Evolutionary conservation across 441 rosid species (phyloP), one percentile per base, ranked within the genome.

Genomic region (Bruguiera hainesii): DNA sequence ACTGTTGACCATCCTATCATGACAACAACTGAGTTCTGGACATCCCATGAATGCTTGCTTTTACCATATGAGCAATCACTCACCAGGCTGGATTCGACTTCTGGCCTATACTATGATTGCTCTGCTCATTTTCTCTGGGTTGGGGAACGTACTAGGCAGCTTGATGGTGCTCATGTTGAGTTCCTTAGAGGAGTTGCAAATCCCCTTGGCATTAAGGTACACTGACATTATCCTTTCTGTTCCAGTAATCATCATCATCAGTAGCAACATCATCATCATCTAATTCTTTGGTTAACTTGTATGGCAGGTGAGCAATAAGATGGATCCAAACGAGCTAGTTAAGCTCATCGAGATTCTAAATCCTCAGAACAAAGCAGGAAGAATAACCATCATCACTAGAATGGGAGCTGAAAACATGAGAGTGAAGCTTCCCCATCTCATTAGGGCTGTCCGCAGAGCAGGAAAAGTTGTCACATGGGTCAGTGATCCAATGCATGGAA

Each of bases 341-440:
- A 93, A 88, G 83, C 89, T 93, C 71, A 85, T 93, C 53, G 96
- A 87, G 78, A 91, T 93, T 65, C 79, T 93, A 77, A 93, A 93
- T 76, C 95, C 96, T 64, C 93, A 84, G 50, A 91, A 91, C 64
- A 93, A 91, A 68, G 80, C 96, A 2, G 98, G 97, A 68, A 91
- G 97, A 83, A 91, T 93, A 57, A 93, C 98, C 9, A 80, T 93
- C 5, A 91, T 91, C 59, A 77, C 88, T 18, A 87, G 98, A 79
- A 93, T 93, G 98, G 98, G 98, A 53, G 92, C 98, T 30, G 96
- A 93, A 83, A 93, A 93, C 84, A 93, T 91, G 98, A 83, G 97
- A 77, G 98, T 93, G 80, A 93, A 93, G 74, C 95, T 93, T 73
- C 97, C 98, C 26, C 87, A 93, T 83, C 79, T 93, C 58, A 89